Percentiles rank a stretch among this genome's conserved stretches.
phyloP scores from a whole-genome alignment of 2,329 filamentous ascomycete species.

The Fusarium caatingaense region DNA sequence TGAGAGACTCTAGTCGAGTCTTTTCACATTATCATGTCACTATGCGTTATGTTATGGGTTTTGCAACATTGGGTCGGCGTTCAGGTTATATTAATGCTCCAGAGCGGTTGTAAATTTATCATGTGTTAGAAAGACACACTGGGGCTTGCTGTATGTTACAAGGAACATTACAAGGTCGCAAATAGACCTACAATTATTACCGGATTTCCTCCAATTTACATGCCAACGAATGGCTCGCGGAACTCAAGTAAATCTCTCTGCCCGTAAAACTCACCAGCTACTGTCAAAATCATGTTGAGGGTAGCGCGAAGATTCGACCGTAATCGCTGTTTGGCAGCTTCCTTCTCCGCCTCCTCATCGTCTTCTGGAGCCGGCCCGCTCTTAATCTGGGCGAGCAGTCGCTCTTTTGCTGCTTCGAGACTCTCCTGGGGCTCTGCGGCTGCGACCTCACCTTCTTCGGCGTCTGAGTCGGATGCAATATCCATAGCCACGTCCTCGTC shows the following conservation, averaged over 20 bases:
- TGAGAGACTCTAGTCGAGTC: not conserved
- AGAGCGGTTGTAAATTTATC: constrained; percentile 36
- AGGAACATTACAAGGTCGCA: constrained; percentile 28
- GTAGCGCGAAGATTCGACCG: constrained; percentile 72
- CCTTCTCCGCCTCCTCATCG: constrained; percentile 46
- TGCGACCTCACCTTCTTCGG: constrained; percentile 53
- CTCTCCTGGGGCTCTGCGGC: constrained; percentile 47
- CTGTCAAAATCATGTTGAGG: constrained; percentile 90
- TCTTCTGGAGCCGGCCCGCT: constrained; percentile 32
- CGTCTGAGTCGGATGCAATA: constrained; percentile 50
- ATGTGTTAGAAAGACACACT: constrained; percentile 11
- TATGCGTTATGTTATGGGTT: constrained; percentile 24
- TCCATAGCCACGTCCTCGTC: constrained; percentile 58
- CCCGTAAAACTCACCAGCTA: constrained; percentile 89
- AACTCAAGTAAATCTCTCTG: constrained; percentile 87
- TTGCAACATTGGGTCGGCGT: constrained; percentile 41
- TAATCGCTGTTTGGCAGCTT: constrained; percentile 49
- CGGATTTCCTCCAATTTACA: constrained; percentile 47
- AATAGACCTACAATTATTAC: constrained; percentile 19
- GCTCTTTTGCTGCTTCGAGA: constrained; percentile 61
- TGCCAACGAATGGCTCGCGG: constrained; percentile 69
- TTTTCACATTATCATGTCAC: constrained; percentile 14
- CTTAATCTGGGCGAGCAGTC: constrained; percentile 60
- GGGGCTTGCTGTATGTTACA: constrained; percentile 28
- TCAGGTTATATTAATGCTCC: constrained; percentile 33